phyloP scores from a whole-genome alignment of 176 grass and related monocot species.

The Thalia dealbata region DNA sequence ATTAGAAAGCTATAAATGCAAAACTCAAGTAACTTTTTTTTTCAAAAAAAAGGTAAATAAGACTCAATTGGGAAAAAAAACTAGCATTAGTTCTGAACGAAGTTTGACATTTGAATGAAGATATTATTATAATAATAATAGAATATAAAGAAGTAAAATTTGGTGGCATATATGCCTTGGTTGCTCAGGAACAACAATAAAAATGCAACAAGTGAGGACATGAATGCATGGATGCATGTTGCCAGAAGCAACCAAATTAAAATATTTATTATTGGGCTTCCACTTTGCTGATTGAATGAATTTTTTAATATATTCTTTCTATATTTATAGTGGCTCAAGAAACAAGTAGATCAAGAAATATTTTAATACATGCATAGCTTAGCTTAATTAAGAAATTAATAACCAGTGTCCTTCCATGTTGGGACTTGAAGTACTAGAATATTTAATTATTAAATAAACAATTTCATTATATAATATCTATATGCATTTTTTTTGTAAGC shows the following conservation, averaged over 20 bases:
- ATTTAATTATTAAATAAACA: too few species aligned
- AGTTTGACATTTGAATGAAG: too few species aligned
- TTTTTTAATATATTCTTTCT: background rate
- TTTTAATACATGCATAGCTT: too few species aligned
- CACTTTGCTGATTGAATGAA: background rate
- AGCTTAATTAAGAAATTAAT: background rate
- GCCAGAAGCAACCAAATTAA: background rate
- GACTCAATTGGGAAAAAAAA: too few species aligned
- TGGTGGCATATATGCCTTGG: background rate
- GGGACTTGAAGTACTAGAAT: background rate
- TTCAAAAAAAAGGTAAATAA: too few species aligned
- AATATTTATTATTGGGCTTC: background rate
- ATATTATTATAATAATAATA: too few species aligned
- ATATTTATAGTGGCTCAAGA: background rate
- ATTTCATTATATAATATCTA: too few species aligned
- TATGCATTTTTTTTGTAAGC: too few species aligned
- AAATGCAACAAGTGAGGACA: background rate
- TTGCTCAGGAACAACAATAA: background rate
- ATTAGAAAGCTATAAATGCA: too few species aligned
- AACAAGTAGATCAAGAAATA: background rate
- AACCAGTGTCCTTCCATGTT: background rate
- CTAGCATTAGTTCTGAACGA: too few species aligned
- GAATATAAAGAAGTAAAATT: background rate
- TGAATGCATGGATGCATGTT: background rate
- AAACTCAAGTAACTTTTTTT: too few species aligned